Conservation (phyloP, 257 asterid species). For the Jacaranda copaia region DNA sequence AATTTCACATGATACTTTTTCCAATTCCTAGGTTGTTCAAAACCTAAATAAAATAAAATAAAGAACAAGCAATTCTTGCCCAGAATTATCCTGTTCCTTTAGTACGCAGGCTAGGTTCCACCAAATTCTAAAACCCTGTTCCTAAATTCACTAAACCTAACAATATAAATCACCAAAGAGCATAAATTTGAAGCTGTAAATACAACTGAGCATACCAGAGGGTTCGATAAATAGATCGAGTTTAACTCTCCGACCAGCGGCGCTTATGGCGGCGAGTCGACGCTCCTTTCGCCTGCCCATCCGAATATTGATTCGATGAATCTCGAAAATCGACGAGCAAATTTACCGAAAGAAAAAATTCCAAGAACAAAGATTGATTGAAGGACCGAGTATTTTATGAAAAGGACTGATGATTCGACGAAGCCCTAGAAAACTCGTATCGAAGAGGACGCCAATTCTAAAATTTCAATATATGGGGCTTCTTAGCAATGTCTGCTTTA, state of each 20-base stretch:
- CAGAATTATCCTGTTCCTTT: background rate
- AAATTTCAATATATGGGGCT: background rate
- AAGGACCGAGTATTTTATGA: background rate
- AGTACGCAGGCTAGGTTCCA: background rate
- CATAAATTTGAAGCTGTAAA: background rate
- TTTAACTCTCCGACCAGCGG: slow-evolving; percentile 84
- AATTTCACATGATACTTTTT: background rate
- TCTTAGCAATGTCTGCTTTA: background rate
- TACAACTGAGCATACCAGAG: slow-evolving; percentile 60
- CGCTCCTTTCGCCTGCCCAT: slow-evolving; percentile 99
- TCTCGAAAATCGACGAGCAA: slow-evolving; percentile 26
- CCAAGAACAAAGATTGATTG: slow-evolving; percentile 12
- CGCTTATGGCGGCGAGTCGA: slow-evolving; percentile 70
- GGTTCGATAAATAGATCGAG: slow-evolving; percentile 96
- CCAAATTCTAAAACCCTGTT: slow-evolving; percentile 11
- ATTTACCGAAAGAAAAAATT: background rate
- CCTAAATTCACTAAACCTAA: slow-evolving; percentile 21
- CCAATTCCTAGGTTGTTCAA: background rate
- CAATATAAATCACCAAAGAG: background rate
- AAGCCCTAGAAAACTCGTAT: slow-evolving; percentile 40
- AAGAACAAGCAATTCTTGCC: background rate
- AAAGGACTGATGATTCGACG: slow-evolving; percentile 5
- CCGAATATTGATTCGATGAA: slow-evolving; percentile 11
- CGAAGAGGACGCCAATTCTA: background rate
- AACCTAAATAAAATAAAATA: background rate